Evolutionary conservation across 179 eudicot genomes (phyloP).

Genomic region (Camellia oleifera): DNA sequence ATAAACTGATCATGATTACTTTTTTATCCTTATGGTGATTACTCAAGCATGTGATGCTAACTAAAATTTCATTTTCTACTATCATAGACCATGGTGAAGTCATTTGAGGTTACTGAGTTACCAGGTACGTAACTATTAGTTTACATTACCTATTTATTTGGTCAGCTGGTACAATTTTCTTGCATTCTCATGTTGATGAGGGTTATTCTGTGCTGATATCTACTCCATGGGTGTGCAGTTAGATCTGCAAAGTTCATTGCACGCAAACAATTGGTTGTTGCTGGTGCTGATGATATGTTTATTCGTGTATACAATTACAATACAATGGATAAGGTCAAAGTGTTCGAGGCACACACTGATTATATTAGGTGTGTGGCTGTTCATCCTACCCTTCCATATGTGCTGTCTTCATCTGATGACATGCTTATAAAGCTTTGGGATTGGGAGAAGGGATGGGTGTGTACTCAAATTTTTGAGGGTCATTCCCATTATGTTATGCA

Average conservation of each 20-base stretch:
- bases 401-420: slow-evolving; percentile 93
- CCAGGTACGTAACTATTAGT: slow-evolving; percentile 50
- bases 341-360: slow-evolving; percentile 92
- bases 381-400: slow-evolving; percentile 91
- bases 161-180: neutral
- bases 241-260: slow-evolving; percentile 91
- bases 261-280: slow-evolving; percentile 96
- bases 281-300: slow-evolving; percentile 95
- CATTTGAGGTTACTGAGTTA: slow-evolving; percentile 84
- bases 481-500: slow-evolving; percentile 99
- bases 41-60: slow-evolving; percentile 15
- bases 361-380: slow-evolving; percentile 96
- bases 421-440: slow-evolving; percentile 99
- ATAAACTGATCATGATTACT: neutral
- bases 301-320: slow-evolving; percentile 93
- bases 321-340: slow-evolving; percentile 93
- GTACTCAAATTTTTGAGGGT: slow-evolving; percentile 95
- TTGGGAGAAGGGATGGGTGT: slow-evolving; percentile 94
- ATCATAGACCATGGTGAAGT: slow-evolving; percentile 75
- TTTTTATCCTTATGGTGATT: neutral
- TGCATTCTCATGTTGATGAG: slow-evolving; percentile 15
- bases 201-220: neutral
- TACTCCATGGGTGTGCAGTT: slow-evolving; percentile 45
- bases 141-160: neutral
- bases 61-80: slow-evolving; percentile 12